Conservation (phyloP, 2,329 filamentous ascomycete genomes). For the Fusarium multiceps region DNA sequence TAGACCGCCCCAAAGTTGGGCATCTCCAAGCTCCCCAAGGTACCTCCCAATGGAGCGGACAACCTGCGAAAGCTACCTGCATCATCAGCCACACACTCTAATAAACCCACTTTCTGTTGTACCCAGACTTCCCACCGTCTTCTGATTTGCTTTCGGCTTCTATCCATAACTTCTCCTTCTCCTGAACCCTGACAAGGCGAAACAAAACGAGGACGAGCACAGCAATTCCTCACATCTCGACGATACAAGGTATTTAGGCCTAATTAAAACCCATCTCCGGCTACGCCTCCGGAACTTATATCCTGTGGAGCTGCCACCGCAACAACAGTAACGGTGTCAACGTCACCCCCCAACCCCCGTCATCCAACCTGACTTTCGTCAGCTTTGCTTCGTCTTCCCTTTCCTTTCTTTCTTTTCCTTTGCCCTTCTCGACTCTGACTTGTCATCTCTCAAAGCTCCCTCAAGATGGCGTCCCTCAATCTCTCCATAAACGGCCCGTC, state of each 20-base stretch:
- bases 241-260: constrained; percentile 20
- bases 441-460: constrained; percentile 21
- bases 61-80: constrained; percentile 38
- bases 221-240: constrained; percentile 24
- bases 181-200: constrained; percentile 22
- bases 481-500: constrained; percentile 82
- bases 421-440: constrained; percentile 24
- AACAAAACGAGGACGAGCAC: background rate
- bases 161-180: constrained; percentile 25
- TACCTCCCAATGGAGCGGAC: constrained; percentile 18
- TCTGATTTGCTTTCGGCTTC: constrained; percentile 19
- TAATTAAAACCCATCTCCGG: constrained; percentile 3
- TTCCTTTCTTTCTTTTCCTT: background rate
- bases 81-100: constrained; percentile 45
- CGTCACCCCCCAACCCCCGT: constrained; percentile 43
- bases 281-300: constrained; percentile 35
- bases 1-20: constrained; percentile 38
- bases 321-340: constrained; percentile 47
- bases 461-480: constrained; percentile 81
- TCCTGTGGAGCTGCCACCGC: constrained; percentile 46
- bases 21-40: constrained; percentile 20
- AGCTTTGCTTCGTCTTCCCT: constrained; percentile 39
- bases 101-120: constrained; percentile 18
- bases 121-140: constrained; percentile 29
- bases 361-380: constrained; percentile 36